Base-by-base conservation (phyloP, 495 filamentous ascomycete genomes). In the Xylaria venustula region DNA sequence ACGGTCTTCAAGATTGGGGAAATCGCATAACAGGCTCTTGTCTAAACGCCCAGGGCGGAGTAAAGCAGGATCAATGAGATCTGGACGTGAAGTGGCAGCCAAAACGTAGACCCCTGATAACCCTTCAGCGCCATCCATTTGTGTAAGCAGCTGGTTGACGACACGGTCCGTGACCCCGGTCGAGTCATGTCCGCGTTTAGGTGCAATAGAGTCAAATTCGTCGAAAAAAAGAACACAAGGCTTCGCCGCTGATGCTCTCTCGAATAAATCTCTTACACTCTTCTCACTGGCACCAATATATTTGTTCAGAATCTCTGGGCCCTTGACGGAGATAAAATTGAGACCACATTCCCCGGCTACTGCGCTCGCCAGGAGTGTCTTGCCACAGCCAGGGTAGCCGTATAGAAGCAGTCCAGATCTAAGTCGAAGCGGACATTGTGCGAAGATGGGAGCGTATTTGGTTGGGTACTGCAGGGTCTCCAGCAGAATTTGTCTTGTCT, bases 81-180 rank as follows among this genome's bases (percentile, higher is more conserved):
- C 95, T 0, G 94, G 94, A 25, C 94, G 78, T 2, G 85, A 89
- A 1, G 94, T 98, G 14, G 94, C 94, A 26, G 94, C 94, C 3
- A 98, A 85, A 1, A 98, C 94, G 67, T 98, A 98, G 1, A 98
- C 94, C 0, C 95, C 95, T 0, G 87, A 90, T 5, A 98, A 75
- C 17, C 95, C 94, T 71, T 98, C 95, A 1, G 95, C 95, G 68
- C 94, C 94, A 68, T 98, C 94, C 95, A 98, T 98, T 74, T 97
- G 95, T 4, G 94, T 98, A 8, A 98, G 79, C 46, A 98, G 85
- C 78, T 98, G 95, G 70, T 98, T 98, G 64, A 98, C 94, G 1
- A 98, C 94, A n/a, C 94, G 86, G 71, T 98, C 95, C 0, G 95
- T 98, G 26, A 98, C 94, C 49, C 95, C 94, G 0, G 95, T 98